Conservation (phyloP, 2,329 filamentous ascomycete genomes). For the Myriosclerotinia duriaeana region DNA sequence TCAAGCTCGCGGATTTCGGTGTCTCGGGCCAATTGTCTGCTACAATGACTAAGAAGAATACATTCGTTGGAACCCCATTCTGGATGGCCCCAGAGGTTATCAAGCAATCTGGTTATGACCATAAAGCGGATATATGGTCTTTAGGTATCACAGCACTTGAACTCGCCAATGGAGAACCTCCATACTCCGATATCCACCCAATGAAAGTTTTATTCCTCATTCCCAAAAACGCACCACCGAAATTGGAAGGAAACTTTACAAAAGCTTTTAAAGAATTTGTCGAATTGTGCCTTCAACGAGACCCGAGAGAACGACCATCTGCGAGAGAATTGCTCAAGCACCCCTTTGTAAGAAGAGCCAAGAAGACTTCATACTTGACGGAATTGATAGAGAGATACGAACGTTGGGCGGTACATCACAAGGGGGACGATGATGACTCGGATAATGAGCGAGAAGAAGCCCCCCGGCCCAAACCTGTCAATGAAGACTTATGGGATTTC, state of each 20-base stretch:
- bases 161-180: constrained; percentile 86
- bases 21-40: constrained; percentile 94
- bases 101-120: constrained; percentile 96
- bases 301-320: constrained; percentile 83
- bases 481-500: constrained; percentile 97
- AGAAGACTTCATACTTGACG: constrained; percentile 94
- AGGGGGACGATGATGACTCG: constrained; percentile 66
- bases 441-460: constrained; percentile 52
- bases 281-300: constrained; percentile 79
- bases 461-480: constrained; percentile 49
- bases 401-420: constrained; percentile 81
- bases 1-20: constrained; percentile 95
- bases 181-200: constrained; percentile 93
- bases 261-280: constrained; percentile 83
- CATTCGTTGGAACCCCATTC: constrained; percentile 95
- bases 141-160: constrained; percentile 92
- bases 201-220: constrained; percentile 99
- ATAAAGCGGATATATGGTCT: constrained; percentile 98
- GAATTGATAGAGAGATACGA: constrained; percentile 91
- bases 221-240: constrained; percentile 86
- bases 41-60: constrained; percentile 99
- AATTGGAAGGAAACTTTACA: constrained; percentile 77
- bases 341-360: constrained; percentile 85
- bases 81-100: constrained; percentile 99
- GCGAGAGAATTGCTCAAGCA: constrained; percentile 86